A percentile compares a stretch with the other conserved stretches of the same genome.
phyloP scores from a whole-genome alignment of 2,329 filamentous ascomycete species.

The Xylaria sp. region DNA sequence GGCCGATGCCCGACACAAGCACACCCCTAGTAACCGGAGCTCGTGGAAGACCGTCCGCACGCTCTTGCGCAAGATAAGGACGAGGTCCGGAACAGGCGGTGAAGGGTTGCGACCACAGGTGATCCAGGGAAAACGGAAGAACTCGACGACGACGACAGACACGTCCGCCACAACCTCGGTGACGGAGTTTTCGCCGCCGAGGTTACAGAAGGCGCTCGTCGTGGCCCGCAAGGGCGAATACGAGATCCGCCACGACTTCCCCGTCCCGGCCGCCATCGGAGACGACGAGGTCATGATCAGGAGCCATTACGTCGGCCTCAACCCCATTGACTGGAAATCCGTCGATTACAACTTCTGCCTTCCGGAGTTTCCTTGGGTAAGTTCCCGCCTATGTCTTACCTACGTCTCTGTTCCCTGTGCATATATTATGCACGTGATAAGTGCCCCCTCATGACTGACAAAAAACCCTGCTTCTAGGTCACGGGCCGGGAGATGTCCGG shows the following conservation, averaged over 20 bases:
- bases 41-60: slow-evolving; percentile 31
- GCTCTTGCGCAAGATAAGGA: slow-evolving; percentile 24
- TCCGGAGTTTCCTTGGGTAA: slow-evolving; percentile 41
- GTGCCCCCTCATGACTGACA: slow-evolving; percentile 7
- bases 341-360: slow-evolving; percentile 48
- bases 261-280: slow-evolving; percentile 26
- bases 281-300: slow-evolving; percentile 42
- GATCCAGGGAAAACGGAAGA: slow-evolving; percentile 17
- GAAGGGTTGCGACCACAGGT: slow-evolving; percentile 11
- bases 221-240: slow-evolving; percentile 35
- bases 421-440: no score
- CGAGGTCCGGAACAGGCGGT: slow-evolving; percentile 12
- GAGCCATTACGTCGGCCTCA: slow-evolving; percentile 41
- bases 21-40: slow-evolving; percentile 16
- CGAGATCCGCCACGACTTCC: slow-evolving; percentile 31
- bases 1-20: slow-evolving; percentile 19
- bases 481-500: slow-evolving; percentile 40
- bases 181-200: slow-evolving; percentile 17
- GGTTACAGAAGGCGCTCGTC: slow-evolving; percentile 32
- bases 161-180: slow-evolving; percentile 21
- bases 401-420: no score
- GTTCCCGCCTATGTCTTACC: no score
- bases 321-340: slow-evolving; percentile 45
- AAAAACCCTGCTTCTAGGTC: slow-evolving; percentile 14
- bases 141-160: slow-evolving; percentile 24